These are phyloP conservation scores for Diophrys sp. DNA, from an alignment of 73 alveolate species.

Conservation along the genomic window DNA sequence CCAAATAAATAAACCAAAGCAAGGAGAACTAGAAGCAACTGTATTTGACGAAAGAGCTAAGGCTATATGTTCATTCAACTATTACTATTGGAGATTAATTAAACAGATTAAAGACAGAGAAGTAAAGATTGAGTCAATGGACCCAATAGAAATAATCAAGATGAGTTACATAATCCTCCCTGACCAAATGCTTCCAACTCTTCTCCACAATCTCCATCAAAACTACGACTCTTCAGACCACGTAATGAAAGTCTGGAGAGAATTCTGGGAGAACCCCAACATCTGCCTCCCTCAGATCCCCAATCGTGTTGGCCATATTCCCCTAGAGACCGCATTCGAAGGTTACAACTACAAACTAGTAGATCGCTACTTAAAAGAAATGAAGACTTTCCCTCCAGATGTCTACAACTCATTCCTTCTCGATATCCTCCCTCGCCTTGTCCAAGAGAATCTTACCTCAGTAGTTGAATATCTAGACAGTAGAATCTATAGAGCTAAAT, in stretches of 20 bases:
- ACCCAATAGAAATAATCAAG: not conserved
- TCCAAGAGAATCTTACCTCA: not conserved
- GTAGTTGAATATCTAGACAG: not conserved
- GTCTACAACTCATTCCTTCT: not conserved
- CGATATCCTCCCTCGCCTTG: not conserved
- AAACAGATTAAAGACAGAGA: not conserved
- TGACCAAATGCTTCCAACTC: not conserved
- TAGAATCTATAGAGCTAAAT: not conserved
- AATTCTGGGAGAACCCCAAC: not conserved
- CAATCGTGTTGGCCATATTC: not conserved
- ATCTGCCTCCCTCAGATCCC: not conserved
- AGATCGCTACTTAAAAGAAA: not conserved
- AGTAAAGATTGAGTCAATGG: not conserved
- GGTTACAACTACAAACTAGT: not conserved
- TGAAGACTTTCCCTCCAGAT: not conserved
- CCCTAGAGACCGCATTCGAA: not conserved
- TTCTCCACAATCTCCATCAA: not conserved
- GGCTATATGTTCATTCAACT: not conserved
- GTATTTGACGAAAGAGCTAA: not conserved
- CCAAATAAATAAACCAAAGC: no score
- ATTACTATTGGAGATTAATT: not conserved
- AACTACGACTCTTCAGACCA: not conserved
- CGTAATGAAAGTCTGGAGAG: not conserved
- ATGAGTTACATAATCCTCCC: not conserved
- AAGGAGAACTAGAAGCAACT: not conserved